A percentile compares a stretch with the other conserved stretches of the same genome.
Conservation (phyloP, 441 rosid species). For the Arabidopsis lyrata region DNA sequence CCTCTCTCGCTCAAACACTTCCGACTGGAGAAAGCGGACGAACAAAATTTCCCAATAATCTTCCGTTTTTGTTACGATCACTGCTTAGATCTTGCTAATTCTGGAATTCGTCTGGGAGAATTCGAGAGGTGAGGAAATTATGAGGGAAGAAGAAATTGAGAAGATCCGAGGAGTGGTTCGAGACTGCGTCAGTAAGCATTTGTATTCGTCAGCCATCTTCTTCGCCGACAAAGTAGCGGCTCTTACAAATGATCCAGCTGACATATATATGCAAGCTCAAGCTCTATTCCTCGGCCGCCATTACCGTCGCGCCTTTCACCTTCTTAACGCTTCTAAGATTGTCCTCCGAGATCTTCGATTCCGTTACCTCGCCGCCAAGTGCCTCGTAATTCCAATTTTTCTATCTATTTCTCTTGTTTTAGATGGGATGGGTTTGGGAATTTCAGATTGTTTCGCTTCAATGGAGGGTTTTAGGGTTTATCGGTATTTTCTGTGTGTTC, state of each 20-base stretch:
- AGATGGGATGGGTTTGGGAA: neutral
- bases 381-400: conserved; percentile 59
- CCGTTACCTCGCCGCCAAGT: conserved; percentile 95
- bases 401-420: neutral
- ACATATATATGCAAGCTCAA: conserved; percentile 95
- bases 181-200: conserved; percentile 94
- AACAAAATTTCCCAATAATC: conserved; percentile 12
- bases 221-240: conserved; percentile 94
- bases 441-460: neutral
- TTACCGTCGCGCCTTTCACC: conserved; percentile 93
- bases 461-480: conserved; percentile 27
- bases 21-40: neutral
- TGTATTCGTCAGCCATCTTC: conserved; percentile 95
- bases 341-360: conserved; percentile 93
- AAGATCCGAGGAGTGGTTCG: conserved; percentile 92
- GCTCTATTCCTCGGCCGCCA: conserved; percentile 95
- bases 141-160: conserved; percentile 89
- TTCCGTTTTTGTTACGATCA: neutral
- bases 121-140: conserved; percentile 32
- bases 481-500: conserved; percentile 7
- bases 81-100: conserved; percentile 1
- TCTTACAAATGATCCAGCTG: conserved; percentile 81
- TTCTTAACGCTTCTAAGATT: conserved; percentile 87
- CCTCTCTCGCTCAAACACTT: conserved; percentile 21
- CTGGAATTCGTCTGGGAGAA: neutral